Base-by-base conservation (phyloP, 2,329 filamentous ascomycete genomes). In the Aspergillus sp. region DNA sequence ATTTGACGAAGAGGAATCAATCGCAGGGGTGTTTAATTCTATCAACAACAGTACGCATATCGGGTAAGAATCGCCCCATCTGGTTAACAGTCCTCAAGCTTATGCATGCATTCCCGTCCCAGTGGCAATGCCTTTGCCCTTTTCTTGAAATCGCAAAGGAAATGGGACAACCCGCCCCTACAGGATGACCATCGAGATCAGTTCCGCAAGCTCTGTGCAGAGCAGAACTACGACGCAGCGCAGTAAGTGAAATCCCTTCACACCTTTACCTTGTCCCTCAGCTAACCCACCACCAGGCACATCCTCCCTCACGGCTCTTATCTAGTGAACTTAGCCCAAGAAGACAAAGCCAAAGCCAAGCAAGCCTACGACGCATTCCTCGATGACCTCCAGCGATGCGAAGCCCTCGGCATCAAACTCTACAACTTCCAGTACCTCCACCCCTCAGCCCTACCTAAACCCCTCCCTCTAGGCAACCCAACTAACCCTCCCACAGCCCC, bases 121-220 rank as follows among this genome's bases (percentile, higher is more conserved):
- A 83, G 93, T 55, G 93, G 90, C 63, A 99, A 98, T 73, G 87
- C 93, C 10, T 96, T 98, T 68, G 95, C 95, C 4, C 82, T 98
- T 20, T 99, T 99, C 78, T 84, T 99, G 67, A 98, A 98, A 74
- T 96, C 91, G 0, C 95, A 99, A 75, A 88, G 93, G 57, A 98
- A 96, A 80, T 99, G 95, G 95, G 83, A 85, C 29, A 96, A 90
- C 69, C 91, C 93, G 9, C 85, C 90, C 0, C 82, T 99, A 4
- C 82, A 89, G 26, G 77, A 86, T 45, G 87, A 90, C 26, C 85
- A 89, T 55, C 82, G 85, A 53, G 82, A 86, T 47, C 83, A 86
- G 45, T 99, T 98, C 78, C 84, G 84, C 57, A 81, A 82, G 49
- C 79, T 86, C 32, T 91, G 91, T 71, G 81, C 85, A 54, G 79